Evolutionary conservation across 1,284 basidiomycete species (phyloP).

Genomic region (Cutaneotrichosporon sp.): DNA sequence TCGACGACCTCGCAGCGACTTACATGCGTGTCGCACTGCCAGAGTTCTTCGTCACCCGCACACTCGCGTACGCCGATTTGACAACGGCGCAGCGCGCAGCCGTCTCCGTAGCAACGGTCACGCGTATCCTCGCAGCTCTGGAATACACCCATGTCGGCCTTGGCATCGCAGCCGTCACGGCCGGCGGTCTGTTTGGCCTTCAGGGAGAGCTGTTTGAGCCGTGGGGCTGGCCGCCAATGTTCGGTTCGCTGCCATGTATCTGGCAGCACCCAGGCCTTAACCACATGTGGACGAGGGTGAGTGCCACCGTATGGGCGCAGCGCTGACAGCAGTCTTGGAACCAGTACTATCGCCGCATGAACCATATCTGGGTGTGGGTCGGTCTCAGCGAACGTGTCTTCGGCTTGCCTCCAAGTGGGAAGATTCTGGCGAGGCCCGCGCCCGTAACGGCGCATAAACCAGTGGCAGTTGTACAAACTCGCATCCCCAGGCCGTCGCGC

Average conservation of each 20-base stretch:
- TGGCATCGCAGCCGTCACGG: conserved; percentile 16
- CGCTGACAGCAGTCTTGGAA: conserved; percentile 36
- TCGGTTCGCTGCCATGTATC: conserved; percentile 28
- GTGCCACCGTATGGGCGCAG: conserved; percentile 1
- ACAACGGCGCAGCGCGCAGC: conserved; percentile 20
- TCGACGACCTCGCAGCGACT: conserved; percentile 23
- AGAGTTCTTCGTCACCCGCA: conserved; percentile 25
- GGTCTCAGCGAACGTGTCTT: conserved; percentile 37
- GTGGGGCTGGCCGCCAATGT: conserved; percentile 43
- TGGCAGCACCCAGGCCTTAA: conserved; percentile 34
- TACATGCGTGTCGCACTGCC: conserved; percentile 26
- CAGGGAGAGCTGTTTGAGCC: conserved; percentile 33
- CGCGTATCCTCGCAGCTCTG: conserved; percentile 24
- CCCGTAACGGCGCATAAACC: not conserved
- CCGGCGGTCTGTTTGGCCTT: conserved; percentile 34
- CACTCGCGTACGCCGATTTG: conserved; percentile 19
- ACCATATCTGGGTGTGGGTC: conserved; percentile 36
- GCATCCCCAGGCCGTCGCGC: no score
- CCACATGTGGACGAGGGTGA: conserved; percentile 40
- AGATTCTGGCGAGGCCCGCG: not conserved
- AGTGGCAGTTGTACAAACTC: no score
- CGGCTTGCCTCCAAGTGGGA: conserved; percentile 34
- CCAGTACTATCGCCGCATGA: conserved; percentile 34
- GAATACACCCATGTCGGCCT: conserved; percentile 17
- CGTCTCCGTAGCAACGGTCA: conserved; percentile 25